These are phyloP conservation scores for Novymonas esmeraldas DNA, from an alignment of 208 protist species.

Conservation along the genomic window DNA sequence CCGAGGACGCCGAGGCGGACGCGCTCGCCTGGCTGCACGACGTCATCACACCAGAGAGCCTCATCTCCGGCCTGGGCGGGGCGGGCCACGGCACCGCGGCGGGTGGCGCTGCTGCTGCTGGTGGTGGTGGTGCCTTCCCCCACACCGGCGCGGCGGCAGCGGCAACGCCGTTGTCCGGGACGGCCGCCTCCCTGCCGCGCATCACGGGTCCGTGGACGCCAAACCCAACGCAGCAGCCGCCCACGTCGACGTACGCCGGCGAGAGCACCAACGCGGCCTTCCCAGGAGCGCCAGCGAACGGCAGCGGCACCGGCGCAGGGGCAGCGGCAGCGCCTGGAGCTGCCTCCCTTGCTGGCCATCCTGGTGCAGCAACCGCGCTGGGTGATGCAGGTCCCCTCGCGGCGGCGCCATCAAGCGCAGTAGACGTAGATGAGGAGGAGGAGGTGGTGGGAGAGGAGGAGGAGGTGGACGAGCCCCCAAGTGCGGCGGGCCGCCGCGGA, in stretches of 20 bases:
- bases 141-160: neutral
- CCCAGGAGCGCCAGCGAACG: constrained; percentile 22
- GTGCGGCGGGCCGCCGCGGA: neutral
- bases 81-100: constrained; percentile 4
- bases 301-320: neutral
- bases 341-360: too few relatives aligned
- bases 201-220: constrained; percentile 31
- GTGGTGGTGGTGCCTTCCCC: neutral
- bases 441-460: constrained; percentile 26
- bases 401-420: too few relatives aligned
- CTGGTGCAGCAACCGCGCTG: too few relatives aligned
- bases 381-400: too few relatives aligned
- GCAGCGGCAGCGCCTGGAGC: constrained; percentile 1
- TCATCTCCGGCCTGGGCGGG: constrained; percentile 24
- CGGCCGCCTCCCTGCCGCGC: neutral
- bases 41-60: constrained; percentile 62
- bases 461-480: neutral
- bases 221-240: constrained; percentile 5
- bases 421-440: constrained; percentile 11
- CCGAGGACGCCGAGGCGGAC: constrained; percentile 41
- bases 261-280: constrained; percentile 20
- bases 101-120: constrained; percentile 1
- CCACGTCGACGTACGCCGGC: constrained; percentile 1
- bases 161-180: neutral
- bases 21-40: constrained; percentile 87